A percentile compares a stretch with the other conserved stretches of the same genome.
Evolutionary conservation across 1,284 basidiomycete species (phyloP).

Genomic region (Paramarasmius palmivorus): DNA sequence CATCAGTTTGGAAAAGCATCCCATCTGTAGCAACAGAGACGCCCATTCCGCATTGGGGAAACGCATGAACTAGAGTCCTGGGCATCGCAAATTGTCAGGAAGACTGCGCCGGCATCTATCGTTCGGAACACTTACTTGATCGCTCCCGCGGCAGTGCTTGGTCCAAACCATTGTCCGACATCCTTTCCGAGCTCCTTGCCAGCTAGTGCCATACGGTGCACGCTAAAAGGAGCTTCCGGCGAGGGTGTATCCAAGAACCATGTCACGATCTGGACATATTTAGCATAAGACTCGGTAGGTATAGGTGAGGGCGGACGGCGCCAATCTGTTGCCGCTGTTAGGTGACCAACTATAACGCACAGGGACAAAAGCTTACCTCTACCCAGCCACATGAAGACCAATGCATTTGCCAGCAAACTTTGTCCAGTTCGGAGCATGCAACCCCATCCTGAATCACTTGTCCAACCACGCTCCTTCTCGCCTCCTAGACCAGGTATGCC

Average conservation of each 20-base stretch:
- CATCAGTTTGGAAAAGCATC: conserved; percentile 84
- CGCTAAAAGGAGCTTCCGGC: conserved; percentile 89
- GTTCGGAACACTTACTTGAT: conserved; percentile 64
- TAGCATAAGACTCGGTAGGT: conserved; percentile 63
- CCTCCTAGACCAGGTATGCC: conserved; percentile 33
- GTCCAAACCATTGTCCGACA: conserved; percentile 98
- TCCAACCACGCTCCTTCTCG: conserved; percentile 71
- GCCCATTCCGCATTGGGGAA: conserved; percentile 79
- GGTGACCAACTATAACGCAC: conserved; percentile 6
- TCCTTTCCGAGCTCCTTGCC: conserved; percentile 95
- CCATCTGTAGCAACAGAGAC: conserved; percentile 86
- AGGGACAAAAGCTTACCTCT: conserved; percentile 58
- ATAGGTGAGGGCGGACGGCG: conserved; percentile 66
- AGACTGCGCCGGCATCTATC: background rate
- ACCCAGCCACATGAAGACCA: conserved; percentile 83
- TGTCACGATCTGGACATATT: conserved; percentile 86
- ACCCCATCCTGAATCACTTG: conserved; percentile 96
- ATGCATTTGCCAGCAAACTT: conserved; percentile 87
- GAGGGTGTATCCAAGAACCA: conserved; percentile 96
- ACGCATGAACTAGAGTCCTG: conserved; percentile 78
- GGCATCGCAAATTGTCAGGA: conserved; percentile 3
- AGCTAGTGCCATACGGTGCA: conserved; percentile 94
- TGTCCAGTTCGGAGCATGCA: conserved; percentile 98
- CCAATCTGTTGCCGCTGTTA: conserved; percentile 63
- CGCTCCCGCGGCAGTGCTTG: conserved; percentile 93